A percentile compares a stretch with the other conserved stretches of the same genome.
These are phyloP conservation scores for Clarireedia sp. DNA, from an alignment of 2,329 filamentous ascomycete genomes.

Conservation along the genomic window DNA sequence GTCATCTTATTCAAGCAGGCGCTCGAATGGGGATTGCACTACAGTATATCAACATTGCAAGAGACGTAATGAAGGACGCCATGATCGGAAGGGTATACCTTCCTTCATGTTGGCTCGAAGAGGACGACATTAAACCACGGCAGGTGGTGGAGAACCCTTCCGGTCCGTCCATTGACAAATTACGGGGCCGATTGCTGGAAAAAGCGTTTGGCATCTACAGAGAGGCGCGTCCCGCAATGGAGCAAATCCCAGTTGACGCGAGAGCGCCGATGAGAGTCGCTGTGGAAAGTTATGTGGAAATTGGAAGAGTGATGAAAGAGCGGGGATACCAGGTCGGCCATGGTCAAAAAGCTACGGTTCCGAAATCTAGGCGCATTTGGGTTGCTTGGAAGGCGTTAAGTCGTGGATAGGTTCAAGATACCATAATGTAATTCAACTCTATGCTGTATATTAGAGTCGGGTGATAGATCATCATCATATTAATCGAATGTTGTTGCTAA, in stretches of 20 bases:
- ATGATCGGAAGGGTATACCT: constrained; percentile 60
- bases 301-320: constrained; percentile 50
- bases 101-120: constrained; percentile 54
- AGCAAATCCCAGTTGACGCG: constrained; percentile 50
- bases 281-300: constrained; percentile 71
- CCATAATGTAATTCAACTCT: neutral
- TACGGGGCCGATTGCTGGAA: constrained; percentile 48
- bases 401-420: constrained; percentile 9
- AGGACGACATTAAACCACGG: constrained; percentile 44
- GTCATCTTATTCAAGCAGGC: constrained; percentile 46
- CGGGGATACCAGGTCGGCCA: constrained; percentile 36
- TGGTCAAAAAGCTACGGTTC: constrained; percentile 35
- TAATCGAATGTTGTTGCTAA: too few species aligned
- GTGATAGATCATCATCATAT: too few species aligned
- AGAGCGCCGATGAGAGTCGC: constrained; percentile 59
- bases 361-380: constrained; percentile 38
- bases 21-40: constrained; percentile 63
- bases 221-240: constrained; percentile 47
- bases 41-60: constrained; percentile 71
- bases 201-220: constrained; percentile 54
- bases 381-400: constrained; percentile 52
- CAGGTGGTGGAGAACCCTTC: constrained; percentile 46
- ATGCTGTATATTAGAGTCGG: too few species aligned
- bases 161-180: constrained; percentile 37
- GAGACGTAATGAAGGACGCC: constrained; percentile 63